Evolutionary conservation across 768 basidiomycete genomes (phyloP).

Genomic region (Termitomyces heimii): DNA sequence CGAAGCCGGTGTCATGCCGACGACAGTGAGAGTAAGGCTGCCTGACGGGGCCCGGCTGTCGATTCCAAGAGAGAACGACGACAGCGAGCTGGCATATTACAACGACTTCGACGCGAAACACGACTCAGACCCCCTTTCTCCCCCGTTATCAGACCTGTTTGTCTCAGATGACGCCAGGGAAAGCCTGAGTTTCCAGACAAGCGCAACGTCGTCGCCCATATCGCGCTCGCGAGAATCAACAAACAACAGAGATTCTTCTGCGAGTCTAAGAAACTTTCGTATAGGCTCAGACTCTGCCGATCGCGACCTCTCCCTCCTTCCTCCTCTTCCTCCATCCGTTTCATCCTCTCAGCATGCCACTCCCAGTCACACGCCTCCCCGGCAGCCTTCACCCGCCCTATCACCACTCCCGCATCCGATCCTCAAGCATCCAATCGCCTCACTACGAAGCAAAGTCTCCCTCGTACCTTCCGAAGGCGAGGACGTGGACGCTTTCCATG

Average conservation of each 20-base stretch:
- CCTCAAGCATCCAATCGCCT: slow-evolving; percentile 30
- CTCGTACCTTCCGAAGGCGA: slow-evolving; percentile 73
- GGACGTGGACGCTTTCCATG: slow-evolving; percentile 77
- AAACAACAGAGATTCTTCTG: background rate
- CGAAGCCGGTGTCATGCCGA: slow-evolving; percentile 23
- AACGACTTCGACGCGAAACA: slow-evolving; percentile 2
- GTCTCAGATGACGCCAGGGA: slow-evolving; percentile 22
- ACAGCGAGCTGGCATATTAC: slow-evolving; percentile 11
- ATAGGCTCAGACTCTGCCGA: slow-evolving; percentile 14
- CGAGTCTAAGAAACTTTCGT: slow-evolving; percentile 22
- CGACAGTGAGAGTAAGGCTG: slow-evolving; percentile 27
- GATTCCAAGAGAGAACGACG: slow-evolving; percentile 18
- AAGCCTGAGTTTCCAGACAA: slow-evolving; percentile 22
- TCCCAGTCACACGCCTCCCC: slow-evolving; percentile 20
- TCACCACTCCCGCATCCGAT: slow-evolving; percentile 15
- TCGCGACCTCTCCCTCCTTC: slow-evolving; percentile 21
- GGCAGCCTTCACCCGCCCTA: slow-evolving; percentile 18
- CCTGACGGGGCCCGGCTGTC: slow-evolving; percentile 22
- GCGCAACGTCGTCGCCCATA: slow-evolving; percentile 21
- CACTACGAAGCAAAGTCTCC: slow-evolving; percentile 46
- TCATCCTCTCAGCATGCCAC: slow-evolving; percentile 23
- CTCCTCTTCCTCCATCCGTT: slow-evolving; percentile 25
- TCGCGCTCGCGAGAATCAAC: slow-evolving; percentile 24
- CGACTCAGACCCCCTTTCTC: background rate
- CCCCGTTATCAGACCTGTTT: slow-evolving; percentile 19